These are phyloP conservation scores for Puccinia sorghi DNA, from an alignment of 1,284 basidiomycete species.

Conservation along the genomic window DNA sequence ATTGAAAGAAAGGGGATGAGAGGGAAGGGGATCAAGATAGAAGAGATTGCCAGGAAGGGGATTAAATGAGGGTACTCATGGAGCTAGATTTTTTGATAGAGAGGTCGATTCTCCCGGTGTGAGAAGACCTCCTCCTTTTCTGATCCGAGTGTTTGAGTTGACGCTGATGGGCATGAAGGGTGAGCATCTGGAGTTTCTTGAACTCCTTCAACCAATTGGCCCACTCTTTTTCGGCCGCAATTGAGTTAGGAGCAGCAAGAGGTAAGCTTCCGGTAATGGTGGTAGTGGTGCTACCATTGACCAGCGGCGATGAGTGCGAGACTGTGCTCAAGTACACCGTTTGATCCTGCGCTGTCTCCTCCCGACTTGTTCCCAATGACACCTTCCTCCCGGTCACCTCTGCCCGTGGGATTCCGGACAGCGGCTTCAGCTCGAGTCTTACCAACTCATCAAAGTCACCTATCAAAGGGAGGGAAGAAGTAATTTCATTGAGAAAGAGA, in stretches of 20 bases:
- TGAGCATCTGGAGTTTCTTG: conserved; percentile 1
- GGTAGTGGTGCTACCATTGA: too few species aligned
- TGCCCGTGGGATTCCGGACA: neutral
- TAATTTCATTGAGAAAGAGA: neutral
- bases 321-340: conserved; percentile 6
- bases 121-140: neutral
- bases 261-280: too few species aligned
- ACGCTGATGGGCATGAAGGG: neutral
- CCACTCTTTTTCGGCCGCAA: neutral
- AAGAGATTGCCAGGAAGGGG: neutral
- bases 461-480: neutral
- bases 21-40: neutral
- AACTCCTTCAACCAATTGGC: conserved; percentile 19
- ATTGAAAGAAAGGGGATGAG: neutral
- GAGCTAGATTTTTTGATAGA: conserved; percentile 25
- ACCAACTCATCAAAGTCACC: conserved; percentile 17
- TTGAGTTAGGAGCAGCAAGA: too few species aligned
- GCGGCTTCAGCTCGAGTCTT: neutral
- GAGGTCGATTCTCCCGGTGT: neutral
- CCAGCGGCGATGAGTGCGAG: neutral
- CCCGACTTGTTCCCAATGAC: neutral
- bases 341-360: neutral
- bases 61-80: conserved; percentile 7
- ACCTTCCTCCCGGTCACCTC: neutral
- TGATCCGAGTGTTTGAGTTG: neutral